phyloP scores from a whole-genome alignment of 257 asterid species.

The Solanum appendiculatum region DNA sequence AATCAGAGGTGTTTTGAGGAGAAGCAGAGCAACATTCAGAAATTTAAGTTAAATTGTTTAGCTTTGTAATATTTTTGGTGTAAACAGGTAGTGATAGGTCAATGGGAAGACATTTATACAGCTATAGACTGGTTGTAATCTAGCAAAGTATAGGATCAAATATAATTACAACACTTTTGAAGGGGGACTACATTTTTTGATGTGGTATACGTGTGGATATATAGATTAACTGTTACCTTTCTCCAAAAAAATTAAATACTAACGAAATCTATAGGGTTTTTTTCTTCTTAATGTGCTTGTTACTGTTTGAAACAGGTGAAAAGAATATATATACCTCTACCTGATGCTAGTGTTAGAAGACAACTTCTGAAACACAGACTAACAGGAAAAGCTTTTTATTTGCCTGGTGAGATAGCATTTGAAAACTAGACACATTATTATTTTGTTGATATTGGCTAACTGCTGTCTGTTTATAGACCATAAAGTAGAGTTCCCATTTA shows the following conservation, averaged over 20 bases:
- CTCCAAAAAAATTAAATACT: neutral
- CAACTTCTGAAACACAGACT: conserved; percentile 83
- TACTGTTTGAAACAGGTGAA: conserved; percentile 58
- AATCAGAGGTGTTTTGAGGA: neutral
- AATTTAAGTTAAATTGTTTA: neutral
- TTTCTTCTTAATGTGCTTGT: neutral
- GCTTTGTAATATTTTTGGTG: neutral
- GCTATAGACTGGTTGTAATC: neutral
- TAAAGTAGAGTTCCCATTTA: neutral
- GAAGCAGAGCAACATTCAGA: neutral
- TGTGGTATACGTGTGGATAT: neutral
- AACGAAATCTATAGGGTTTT: neutral
- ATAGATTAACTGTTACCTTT: neutral
- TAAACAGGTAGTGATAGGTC: neutral
- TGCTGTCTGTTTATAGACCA: neutral
- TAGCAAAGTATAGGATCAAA: neutral
- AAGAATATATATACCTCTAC: conserved; percentile 94
- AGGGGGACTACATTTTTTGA: neutral
- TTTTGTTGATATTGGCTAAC: neutral
- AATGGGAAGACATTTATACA: neutral
- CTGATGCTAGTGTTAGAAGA: conserved; percentile 76
- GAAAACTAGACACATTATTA: neutral
- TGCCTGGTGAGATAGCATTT: conserved; percentile 60
- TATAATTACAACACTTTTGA: neutral
- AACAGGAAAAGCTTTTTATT: conserved; percentile 69